Conservation (phyloP, 257 asterid genomes). For the Primulina huaijiensis region DNA sequence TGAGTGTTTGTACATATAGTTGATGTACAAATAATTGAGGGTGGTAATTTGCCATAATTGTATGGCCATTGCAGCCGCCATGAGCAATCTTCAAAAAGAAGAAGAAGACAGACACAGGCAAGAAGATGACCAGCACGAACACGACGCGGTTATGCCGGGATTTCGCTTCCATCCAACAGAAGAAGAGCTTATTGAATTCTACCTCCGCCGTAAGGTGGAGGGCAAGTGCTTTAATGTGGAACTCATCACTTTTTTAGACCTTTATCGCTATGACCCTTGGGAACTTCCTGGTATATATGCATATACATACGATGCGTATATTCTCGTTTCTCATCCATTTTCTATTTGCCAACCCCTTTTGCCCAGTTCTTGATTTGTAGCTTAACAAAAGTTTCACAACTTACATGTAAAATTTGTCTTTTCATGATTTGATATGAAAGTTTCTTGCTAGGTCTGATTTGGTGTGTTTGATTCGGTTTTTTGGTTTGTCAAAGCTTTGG, state of each 20-base stretch:
- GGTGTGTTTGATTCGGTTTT: not conserved
- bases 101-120: slow-evolving; percentile 36
- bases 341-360: not conserved
- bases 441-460: not conserved
- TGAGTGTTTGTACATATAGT: not conserved
- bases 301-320: not conserved
- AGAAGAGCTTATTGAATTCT: slow-evolving; percentile 92
- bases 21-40: slow-evolving; percentile 7
- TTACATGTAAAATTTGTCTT: too few relatives aligned
- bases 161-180: slow-evolving; percentile 97
- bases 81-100: slow-evolving; percentile 38
- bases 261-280: slow-evolving; percentile 99
- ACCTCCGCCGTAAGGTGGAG: slow-evolving; percentile 97
- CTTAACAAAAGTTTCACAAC: too few relatives aligned
- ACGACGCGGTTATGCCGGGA: slow-evolving; percentile 94
- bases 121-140: slow-evolving; percentile 57
- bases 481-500: slow-evolving; percentile 51
- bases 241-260: slow-evolving; percentile 88
- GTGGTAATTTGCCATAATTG: slow-evolving; percentile 24
- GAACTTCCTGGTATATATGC: slow-evolving; percentile 76
- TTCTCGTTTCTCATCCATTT: not conserved
- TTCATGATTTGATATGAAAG: not conserved
- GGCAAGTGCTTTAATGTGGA: slow-evolving; percentile 96
- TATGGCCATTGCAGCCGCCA: slow-evolving; percentile 70
- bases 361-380: not conserved